Evolutionary conservation across 192 early-diverging fungal species (phyloP).

Genomic region (Funneliformis mosseae): DNA sequence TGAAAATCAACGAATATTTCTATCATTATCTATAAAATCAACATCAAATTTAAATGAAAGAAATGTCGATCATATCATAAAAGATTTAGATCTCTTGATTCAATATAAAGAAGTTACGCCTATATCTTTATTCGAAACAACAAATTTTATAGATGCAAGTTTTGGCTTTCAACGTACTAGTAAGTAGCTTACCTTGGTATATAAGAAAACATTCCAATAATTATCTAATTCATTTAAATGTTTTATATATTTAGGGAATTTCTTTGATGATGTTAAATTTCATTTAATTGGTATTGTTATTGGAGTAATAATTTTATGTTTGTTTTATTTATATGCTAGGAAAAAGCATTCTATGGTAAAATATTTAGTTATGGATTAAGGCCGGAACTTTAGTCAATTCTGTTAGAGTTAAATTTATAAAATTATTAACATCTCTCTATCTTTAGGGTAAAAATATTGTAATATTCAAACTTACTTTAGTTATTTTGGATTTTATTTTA

Average conservation of each 20-base stretch:
- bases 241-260: not conserved
- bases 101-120: not conserved
- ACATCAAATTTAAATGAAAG: not conserved
- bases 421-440: not conserved
- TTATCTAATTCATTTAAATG: not conserved
- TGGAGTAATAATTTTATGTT: not conserved
- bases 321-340: not conserved
- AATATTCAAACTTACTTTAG: not conserved
- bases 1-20: not conserved
- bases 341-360: not conserved
- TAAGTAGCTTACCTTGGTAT: not conserved
- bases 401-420: not conserved
- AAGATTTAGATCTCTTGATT: conserved; percentile 3
- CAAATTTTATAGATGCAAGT: not conserved
- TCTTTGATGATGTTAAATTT: not conserved
- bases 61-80: not conserved
- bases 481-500: not conserved
- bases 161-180: not conserved
- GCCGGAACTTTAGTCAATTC: no score
- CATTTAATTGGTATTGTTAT: not conserved
- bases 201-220: no score
- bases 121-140: not conserved
- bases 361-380: not conserved
- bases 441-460: not conserved
- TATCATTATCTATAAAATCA: not conserved